Percentiles rank a stretch among this genome's conserved stretches.
Conservation (phyloP, 371 early-diverging fungal species). For the Mucor plumbeus region DNA sequence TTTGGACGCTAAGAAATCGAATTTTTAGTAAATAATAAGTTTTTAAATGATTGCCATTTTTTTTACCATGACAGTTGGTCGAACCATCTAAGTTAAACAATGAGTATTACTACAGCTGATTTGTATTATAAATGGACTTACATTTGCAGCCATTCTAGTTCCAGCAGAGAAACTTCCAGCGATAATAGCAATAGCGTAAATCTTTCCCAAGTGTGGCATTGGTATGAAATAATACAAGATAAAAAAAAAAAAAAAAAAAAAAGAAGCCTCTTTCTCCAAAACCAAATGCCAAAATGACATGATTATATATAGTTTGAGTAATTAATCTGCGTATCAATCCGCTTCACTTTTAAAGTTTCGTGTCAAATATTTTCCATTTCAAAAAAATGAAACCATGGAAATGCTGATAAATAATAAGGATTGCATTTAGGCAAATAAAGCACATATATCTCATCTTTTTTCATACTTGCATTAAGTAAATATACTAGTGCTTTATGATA, state of each 20-base stretch:
- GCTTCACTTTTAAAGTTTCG: background rate
- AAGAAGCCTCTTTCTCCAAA: background rate
- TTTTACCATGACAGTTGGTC: background rate
- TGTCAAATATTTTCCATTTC: background rate
- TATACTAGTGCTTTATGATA: no score
- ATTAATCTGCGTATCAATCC: background rate
- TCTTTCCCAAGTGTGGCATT: background rate
- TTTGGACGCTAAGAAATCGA: background rate
- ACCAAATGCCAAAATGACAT: background rate
- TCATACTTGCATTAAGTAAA: no score
- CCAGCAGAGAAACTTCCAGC: constrained; percentile 2
- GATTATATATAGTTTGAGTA: background rate
- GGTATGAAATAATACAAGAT: background rate
- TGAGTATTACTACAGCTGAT: no score
- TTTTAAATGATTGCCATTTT: background rate
- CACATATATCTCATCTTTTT: no score
- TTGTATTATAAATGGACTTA: background rate
- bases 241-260: no score
- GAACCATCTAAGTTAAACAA: background rate
- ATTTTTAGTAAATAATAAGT: background rate
- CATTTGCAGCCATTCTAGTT: background rate
- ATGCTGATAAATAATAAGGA: no score
- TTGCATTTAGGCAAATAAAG: no score
- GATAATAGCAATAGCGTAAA: background rate
- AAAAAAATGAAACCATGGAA: no score